Evolutionary conservation across 139 green algal genomes (phyloP).

Genomic region (Picochlorum sp.): DNA sequence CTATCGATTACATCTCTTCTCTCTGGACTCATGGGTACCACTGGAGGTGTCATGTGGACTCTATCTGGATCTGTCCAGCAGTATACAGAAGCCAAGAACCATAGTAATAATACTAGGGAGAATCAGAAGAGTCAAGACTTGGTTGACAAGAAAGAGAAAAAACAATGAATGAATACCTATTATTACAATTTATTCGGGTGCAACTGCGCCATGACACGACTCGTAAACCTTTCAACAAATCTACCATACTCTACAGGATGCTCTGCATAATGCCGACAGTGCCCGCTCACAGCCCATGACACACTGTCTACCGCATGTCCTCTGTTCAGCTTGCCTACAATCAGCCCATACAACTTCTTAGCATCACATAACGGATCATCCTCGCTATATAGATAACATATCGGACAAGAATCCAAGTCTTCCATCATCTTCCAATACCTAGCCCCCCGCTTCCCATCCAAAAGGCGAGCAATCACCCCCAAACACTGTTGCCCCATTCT

Average conservation of each 20-base stretch:
- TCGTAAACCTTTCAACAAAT: constrained; percentile 10
- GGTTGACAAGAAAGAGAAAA: constrained; percentile 3
- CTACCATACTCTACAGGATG: constrained; percentile 17
- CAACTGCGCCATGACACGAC: too few relatives aligned
- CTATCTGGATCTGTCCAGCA: background rate
- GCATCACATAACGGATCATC: constrained; percentile 29
- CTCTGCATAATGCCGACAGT: constrained; percentile 17
- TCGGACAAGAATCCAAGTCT: constrained; percentile 11
- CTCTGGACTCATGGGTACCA: constrained; percentile 14
- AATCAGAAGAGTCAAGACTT: background rate
- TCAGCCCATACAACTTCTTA: constrained; percentile 16
- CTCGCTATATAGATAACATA: constrained; percentile 16
- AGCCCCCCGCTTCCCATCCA: background rate
- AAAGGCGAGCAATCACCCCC: background rate
- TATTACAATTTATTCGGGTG: background rate
- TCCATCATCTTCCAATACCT: constrained; percentile 18
- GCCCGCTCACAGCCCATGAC: constrained; percentile 8
- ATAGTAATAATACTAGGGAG: background rate
- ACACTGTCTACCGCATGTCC: constrained; percentile 5
- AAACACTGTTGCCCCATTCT: too few relatives aligned
- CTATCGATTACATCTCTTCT: background rate
- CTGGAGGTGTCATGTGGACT: constrained; percentile 17
- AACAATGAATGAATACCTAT: background rate
- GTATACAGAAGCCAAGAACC: background rate
- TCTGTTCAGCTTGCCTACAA: constrained; percentile 1